Percentiles rank a stretch among this genome's conserved stretches.
Conservation (phyloP, 768 basidiomycete genomes). For the Trametes sanguinea region DNA sequence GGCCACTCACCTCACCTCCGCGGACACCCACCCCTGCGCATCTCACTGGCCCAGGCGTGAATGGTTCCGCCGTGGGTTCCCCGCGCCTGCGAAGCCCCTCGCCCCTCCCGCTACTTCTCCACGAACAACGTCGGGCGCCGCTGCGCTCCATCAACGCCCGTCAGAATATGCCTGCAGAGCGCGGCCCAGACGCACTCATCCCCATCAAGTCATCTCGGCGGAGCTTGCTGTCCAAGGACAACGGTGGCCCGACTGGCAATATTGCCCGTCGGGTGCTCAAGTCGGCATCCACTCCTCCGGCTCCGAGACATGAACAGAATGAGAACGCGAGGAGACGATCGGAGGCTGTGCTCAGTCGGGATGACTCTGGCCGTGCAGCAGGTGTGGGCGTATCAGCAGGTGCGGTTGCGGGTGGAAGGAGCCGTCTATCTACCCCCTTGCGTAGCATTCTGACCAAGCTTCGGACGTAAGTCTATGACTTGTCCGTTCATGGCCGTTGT, state of each 20-base stretch:
- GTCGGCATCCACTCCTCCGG: slow-evolving; percentile 12
- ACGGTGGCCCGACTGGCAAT: slow-evolving; percentile 9
- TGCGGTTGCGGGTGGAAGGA: slow-evolving; percentile 7
- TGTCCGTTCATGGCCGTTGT: not conserved
- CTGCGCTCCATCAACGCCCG: slow-evolving; percentile 23
- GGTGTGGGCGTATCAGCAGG: slow-evolving; percentile 1
- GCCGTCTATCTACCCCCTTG: slow-evolving; percentile 29
- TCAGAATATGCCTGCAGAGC: slow-evolving; percentile 20
- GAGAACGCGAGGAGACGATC: slow-evolving; percentile 17
- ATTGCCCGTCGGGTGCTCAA: slow-evolving; percentile 21
- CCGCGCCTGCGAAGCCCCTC: slow-evolving; percentile 16
- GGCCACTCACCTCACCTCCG: not conserved
- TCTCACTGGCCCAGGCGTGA: slow-evolving; percentile 1
- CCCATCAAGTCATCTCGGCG: slow-evolving; percentile 1
- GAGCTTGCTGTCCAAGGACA: not conserved
- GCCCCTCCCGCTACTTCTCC: not conserved
- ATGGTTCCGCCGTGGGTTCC: slow-evolving; percentile 10
- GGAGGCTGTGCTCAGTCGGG: slow-evolving; percentile 1
- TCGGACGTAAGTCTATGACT: slow-evolving; percentile 14
- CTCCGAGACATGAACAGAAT: slow-evolving; percentile 8
- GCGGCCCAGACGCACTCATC: slow-evolving; percentile 10
- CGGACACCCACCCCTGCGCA: slow-evolving; percentile 9
- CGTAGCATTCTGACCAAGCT: slow-evolving; percentile 30
- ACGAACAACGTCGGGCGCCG: slow-evolving; percentile 20
- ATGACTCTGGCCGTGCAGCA: not conserved